A percentile compares a stretch with the other conserved stretches of the same genome.
Evolutionary conservation across 768 basidiomycete genomes (phyloP).

Genomic region (Filobasidium wieringae): DNA sequence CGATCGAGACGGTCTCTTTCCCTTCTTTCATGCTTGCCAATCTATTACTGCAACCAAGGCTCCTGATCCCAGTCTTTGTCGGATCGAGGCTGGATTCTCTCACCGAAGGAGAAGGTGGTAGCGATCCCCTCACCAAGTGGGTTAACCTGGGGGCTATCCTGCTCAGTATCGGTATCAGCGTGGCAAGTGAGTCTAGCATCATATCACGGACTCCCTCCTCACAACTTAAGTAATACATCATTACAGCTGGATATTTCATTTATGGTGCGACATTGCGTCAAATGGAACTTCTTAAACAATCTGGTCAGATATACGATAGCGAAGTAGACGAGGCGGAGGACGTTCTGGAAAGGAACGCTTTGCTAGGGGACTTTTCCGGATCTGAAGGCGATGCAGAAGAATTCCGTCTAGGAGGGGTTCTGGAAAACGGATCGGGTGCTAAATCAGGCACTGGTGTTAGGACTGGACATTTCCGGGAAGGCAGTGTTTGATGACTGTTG

Average conservation of each 20-base stretch:
- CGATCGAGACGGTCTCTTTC: slow-evolving; percentile 33
- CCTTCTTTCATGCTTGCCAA: slow-evolving; percentile 36
- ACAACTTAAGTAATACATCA: slow-evolving; percentile 2
- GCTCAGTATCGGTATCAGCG: slow-evolving; percentile 17
- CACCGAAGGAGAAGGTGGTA: slow-evolving; percentile 13
- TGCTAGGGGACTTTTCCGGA: slow-evolving; percentile 25
- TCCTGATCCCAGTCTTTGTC: slow-evolving; percentile 36
- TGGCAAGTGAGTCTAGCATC: slow-evolving; percentile 6
- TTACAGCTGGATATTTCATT: slow-evolving; percentile 30
- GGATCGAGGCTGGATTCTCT: slow-evolving; percentile 37
- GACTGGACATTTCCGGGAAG: background rate
- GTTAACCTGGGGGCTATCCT: slow-evolving; percentile 32
- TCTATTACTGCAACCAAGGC: slow-evolving; percentile 28
- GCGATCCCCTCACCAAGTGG: slow-evolving; percentile 31
- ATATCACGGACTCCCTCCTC: background rate
- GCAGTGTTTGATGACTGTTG: background rate
- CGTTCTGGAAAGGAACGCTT: slow-evolving; percentile 25
- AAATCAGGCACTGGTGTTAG: background rate
- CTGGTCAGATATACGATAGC: slow-evolving; percentile 6
- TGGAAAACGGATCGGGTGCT: background rate
- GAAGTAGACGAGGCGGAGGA: slow-evolving; percentile 27
- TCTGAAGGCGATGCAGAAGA: slow-evolving; percentile 4
- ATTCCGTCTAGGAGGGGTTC: background rate
- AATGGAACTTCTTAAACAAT: slow-evolving; percentile 26
- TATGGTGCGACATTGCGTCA: slow-evolving; percentile 33